Conservation (phyloP, 768 basidiomycete species). For the Termitomyces bulborhizus region DNA sequence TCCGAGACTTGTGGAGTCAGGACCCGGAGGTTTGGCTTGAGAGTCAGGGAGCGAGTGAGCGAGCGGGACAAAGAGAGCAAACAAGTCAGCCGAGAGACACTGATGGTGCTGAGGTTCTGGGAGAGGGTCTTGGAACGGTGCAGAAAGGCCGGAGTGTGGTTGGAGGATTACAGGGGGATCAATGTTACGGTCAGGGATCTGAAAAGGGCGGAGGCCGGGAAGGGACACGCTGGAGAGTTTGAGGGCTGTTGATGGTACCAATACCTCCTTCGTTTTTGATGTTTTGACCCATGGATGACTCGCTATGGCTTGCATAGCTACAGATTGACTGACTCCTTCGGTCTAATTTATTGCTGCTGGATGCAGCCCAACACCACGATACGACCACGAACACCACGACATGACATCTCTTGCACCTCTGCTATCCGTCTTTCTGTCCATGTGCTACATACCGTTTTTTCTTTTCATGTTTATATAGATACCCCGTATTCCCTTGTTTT, state of each 20-base stretch:
- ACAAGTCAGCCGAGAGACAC: constrained; percentile 7
- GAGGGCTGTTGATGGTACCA: not conserved
- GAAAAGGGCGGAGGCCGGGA: constrained; percentile 18
- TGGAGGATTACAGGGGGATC: constrained; percentile 59
- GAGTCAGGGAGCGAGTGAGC: not conserved
- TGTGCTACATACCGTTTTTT: not conserved
- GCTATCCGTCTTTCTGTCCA: not conserved
- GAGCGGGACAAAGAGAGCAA: not conserved
- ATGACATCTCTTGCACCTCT: not conserved
- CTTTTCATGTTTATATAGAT: not conserved
- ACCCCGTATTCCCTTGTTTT: not conserved
- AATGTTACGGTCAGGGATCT: constrained; percentile 45
- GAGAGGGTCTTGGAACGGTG: constrained; percentile 42
- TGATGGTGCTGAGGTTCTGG: constrained; percentile 35
- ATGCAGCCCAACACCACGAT: not conserved
- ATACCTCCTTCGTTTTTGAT: not conserved
- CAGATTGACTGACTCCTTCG: not conserved
- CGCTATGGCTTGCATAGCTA: not conserved
- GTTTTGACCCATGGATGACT: not conserved
- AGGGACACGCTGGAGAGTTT: constrained; percentile 1
- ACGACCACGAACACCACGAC: not conserved
- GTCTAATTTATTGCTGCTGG: not conserved
- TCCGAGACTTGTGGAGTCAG: not conserved
- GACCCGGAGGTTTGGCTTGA: not conserved
- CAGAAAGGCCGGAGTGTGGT: constrained; percentile 47